These are phyloP conservation scores for Silene conica DNA, from an alignment of 148 eudicot species.

Conservation along the genomic window DNA sequence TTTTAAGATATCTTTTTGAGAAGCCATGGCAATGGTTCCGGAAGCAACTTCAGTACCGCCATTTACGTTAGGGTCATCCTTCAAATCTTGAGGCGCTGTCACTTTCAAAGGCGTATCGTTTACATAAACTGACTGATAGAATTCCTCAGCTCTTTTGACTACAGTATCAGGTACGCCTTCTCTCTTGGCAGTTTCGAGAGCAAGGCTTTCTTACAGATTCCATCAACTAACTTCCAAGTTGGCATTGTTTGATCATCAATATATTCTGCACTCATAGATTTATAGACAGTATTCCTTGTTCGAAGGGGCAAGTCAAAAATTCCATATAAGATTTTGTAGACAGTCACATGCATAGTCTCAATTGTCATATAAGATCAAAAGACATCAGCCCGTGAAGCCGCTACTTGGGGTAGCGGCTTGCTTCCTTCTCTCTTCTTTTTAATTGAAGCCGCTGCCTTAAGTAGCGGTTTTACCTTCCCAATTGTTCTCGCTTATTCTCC, in stretches of 20 bases:
- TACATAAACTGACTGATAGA: conserved; percentile 53
- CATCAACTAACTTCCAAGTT: conserved; percentile 90
- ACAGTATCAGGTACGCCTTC: conserved; percentile 78
- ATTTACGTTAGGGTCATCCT: conserved; percentile 12
- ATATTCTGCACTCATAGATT: conserved; percentile 73
- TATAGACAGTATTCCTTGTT: conserved; percentile 45
- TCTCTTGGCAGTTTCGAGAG: conserved; percentile 84
- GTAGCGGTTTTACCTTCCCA: too few relatives aligned
- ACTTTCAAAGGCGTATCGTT: conserved; percentile 28
- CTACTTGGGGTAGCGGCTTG: too few relatives aligned
- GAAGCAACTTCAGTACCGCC: conserved; percentile 19
- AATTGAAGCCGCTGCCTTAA: too few relatives aligned
- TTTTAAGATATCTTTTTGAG: conserved; percentile 28
- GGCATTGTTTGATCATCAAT: conserved; percentile 69
- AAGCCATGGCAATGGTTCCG: conserved; percentile 10
- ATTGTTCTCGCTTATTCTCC: too few relatives aligned
- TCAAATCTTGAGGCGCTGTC: conserved; percentile 2
- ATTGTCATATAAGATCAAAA: too few relatives aligned
- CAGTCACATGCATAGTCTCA: too few relatives aligned
- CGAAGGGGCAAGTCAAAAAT: conserved; percentile 76
- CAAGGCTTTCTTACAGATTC: conserved; percentile 96
- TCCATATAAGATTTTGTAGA: conserved; percentile 83
- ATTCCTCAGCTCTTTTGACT: conserved; percentile 72
- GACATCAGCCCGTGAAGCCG: too few relatives aligned
- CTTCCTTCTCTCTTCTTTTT: too few relatives aligned